Base-by-base conservation (phyloP, 23 red algal genomes). In the Pyropia yezoensis region DNA sequence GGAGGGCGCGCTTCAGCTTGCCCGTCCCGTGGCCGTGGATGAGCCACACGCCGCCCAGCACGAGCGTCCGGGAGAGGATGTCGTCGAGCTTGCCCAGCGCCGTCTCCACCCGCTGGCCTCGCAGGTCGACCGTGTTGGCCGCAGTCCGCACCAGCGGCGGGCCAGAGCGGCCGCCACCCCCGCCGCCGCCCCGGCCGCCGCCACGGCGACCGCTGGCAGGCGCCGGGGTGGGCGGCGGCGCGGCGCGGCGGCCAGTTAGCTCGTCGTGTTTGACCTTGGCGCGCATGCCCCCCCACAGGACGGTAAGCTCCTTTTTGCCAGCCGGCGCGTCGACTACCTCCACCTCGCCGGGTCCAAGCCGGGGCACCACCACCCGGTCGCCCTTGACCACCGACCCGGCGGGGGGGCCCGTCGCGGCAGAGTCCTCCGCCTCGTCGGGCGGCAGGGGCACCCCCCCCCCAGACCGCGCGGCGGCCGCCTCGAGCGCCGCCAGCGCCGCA, bases 21-120 rank as follows among this genome's bases (percentile, higher is more conserved):
- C 90, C 90, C 20, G 94, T 87, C 33, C 94, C 94, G 62, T 81
- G 77, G 18, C 94, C 94, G 66, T 91, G 85, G 32, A 98, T 88
- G 17, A 98, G 73, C 77, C 82, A 98, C 15, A 91, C 29, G 18
- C 71, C 54, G 26, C 88, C 83, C 70, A 83, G 63, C 34, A 67
- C 67, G 14, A 90, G 21, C 54, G 71, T 70, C 32, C 83, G 76
- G 61, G 66, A 71, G 45, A 98, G 76, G 33, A 67, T 79, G 45
- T 24, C 24, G 11, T 91, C 86, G 12, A 98, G 59, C 14, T 29
- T 27, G 50, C 62, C 47, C 45, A 58, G 13, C 9, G 85, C 85
- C 27, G 77, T 80, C 59, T 98, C 74, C 59, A 90, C 83, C 34
- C 73, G 80, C 66, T 88, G 63, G 20, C 94, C 94, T 33, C 85